Evolutionary conservation across 176 grass and related monocot genomes (phyloP), one percentile per base, ranked within the genome.

Genomic region (Oryza rufipogon): DNA sequence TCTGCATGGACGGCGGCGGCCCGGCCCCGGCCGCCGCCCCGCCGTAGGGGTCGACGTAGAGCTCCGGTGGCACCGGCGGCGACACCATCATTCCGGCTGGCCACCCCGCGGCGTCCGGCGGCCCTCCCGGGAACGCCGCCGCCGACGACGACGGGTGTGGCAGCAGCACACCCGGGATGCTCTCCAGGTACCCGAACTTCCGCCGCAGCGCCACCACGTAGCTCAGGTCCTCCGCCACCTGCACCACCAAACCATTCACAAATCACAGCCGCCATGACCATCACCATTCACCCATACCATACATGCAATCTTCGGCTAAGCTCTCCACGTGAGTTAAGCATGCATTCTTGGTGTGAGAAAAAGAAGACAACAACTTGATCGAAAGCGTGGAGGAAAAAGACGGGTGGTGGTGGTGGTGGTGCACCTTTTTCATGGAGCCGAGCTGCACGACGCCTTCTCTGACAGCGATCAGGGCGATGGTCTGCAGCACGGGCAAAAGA

Each of bases 381-480:
- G 30, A 77, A 72, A 69, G 45, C 15, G 38, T 51, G 20, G 58
- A 64, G 79, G 79, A 77, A 68, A 75, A 72, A 72, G 85, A 87
- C 75, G 17, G 60, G 63, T 70, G 80, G 48, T 13, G n/a, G 63
- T 70, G 77, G 48, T 13, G n/a, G 48, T 13, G n/a, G 64, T 13
- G 51, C 23, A 95, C 97, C 93, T 99, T 99, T 86, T 88, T 94
- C 73, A 90, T 88, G 80, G 97, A 91, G 89, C 93, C 93, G 84
- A 99, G 89, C 81, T 99, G 97, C 78, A 99, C 91, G 34, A 99
- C 93, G 67, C 97, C 97, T 83, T 99, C 96, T 60, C 97, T 94
- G 88, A 96, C 91, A 64, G 93, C 91, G 77, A 99, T 88, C 69
- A 99, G 82, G 75, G 93, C 97, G 80, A 99, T 99, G 23, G 97